Conservation (phyloP, 2,329 filamentous ascomycete species). For the Penicillium sp. region DNA sequence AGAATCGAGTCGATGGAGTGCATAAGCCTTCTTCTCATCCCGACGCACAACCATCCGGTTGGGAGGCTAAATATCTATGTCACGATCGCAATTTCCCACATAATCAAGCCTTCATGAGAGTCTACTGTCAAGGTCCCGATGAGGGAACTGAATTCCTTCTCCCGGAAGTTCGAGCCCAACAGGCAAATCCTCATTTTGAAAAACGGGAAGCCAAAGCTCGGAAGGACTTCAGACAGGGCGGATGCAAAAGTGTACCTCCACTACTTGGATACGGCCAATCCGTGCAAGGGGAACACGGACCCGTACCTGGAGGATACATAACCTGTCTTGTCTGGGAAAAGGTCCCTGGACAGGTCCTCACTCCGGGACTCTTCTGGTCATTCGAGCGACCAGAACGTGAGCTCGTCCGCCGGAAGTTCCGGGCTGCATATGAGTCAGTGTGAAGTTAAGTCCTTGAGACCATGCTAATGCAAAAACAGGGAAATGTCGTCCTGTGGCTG, state of each 20-base stretch:
- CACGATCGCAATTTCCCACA: background rate
- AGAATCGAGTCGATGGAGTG: conserved; percentile 6
- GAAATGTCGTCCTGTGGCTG: conserved; percentile 4
- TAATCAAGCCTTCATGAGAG: conserved; percentile 5
- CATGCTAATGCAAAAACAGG: conserved; percentile 3
- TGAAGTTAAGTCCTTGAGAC: background rate
- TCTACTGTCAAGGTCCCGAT: conserved; percentile 6
- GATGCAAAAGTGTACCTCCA: conserved; percentile 5
- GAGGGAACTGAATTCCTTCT: conserved; percentile 6
- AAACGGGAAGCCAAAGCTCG: conserved; percentile 1
- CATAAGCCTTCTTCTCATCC: conserved; percentile 1
- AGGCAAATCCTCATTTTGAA: conserved; percentile 5
- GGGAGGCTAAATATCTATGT: conserved; percentile 7
- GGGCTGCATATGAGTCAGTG: conserved; percentile 6
- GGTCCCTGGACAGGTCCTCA: conserved; percentile 3
- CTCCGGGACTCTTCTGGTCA: conserved; percentile 3
- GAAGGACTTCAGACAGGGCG: conserved; percentile 2
- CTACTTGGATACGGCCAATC: conserved; percentile 7
- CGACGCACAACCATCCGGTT: conserved; percentile 2
- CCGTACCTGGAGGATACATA: conserved; percentile 7
- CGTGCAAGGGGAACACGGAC: conserved; percentile 3
- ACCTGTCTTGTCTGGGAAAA: conserved; percentile 6
- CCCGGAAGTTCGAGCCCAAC: conserved; percentile 3
- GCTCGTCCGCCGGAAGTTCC: conserved; percentile 3
- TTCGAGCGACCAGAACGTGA: conserved; percentile 4